phyloP scores from a whole-genome alignment of 1,139 yeast genomes.

The Sugiyamaella pinicola region DNA sequence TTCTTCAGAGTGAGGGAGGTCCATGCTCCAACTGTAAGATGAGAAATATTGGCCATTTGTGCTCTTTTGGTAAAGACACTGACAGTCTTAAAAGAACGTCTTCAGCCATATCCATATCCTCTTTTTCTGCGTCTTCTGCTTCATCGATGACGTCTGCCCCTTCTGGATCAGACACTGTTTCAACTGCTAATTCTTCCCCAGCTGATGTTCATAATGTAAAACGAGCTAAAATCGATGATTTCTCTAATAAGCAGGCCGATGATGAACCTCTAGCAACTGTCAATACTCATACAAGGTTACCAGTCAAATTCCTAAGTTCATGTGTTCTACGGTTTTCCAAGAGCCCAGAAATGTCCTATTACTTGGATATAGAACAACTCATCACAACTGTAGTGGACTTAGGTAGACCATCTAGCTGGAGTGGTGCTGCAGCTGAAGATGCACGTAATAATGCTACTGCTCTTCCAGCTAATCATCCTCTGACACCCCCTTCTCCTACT shows the following conservation, averaged over 20 bases:
- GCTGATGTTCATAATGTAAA: not conserved
- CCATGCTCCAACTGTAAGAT: slow-evolving; percentile 26
- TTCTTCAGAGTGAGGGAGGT: slow-evolving; percentile 18
- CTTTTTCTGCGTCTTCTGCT: not conserved
- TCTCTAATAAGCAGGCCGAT: not conserved
- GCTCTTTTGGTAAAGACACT: slow-evolving; percentile 28
- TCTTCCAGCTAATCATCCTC: slow-evolving; percentile 2
- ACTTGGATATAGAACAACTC: slow-evolving; percentile 15
- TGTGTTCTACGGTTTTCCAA: slow-evolving; percentile 16
- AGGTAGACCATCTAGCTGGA: slow-evolving; percentile 9
- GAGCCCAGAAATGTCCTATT: slow-evolving; percentile 19
- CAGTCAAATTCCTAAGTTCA: slow-evolving; percentile 15
- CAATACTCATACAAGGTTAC: slow-evolving; percentile 15
- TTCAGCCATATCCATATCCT: not conserved
- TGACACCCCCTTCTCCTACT: slow-evolving; percentile 4
- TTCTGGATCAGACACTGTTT: not conserved
- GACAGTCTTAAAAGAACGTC: slow-evolving; percentile 12
- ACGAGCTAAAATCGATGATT: not conserved
- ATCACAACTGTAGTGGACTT: slow-evolving; percentile 17
- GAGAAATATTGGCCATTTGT: slow-evolving; percentile 25
- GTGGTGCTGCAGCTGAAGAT: not conserved
- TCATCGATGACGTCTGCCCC: slow-evolving; percentile 5
- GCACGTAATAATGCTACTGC: not conserved
- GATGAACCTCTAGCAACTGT: slow-evolving; percentile 10
- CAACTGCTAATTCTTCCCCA: not conserved